Evolutionary conservation across 2,329 filamentous ascomycete genomes (phyloP), one percentile per base, ranked within the genome.

Genomic region (Trichoderma brevicompactum): DNA sequence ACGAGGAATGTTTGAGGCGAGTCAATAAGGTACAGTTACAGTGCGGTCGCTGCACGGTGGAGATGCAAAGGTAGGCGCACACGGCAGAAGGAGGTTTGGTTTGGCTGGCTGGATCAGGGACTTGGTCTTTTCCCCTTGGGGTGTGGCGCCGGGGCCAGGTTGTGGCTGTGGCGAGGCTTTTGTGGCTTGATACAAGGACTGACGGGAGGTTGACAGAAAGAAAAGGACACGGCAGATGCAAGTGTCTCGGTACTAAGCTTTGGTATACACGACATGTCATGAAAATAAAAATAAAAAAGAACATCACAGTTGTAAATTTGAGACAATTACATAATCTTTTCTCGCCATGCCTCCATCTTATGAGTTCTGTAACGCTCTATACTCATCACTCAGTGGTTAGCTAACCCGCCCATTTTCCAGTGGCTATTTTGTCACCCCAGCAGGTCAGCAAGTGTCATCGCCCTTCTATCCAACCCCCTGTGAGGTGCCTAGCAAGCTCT

Each of bases 41-140:
- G 53, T 52, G 44, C 28, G 38, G 46, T 52, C 36, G 44, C 23
- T 65, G 62, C 62, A 59, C 62, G 38, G 62, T 65, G 53, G 53
- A 43, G 34, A 43, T 52, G 44, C 43, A 59, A 34, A 58, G 53
- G 62, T 50, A 58, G 49, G 61, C 61, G 44, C 43, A 38, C 61
- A 49, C 43, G 52, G 59, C 59, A 53, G 58, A 61, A 34, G 59
- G 59, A 62, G 49, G 59, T 52, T 62, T 53, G 59, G n/a, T 23
- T 59, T 46, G 41, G 32, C 46, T 23, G n/a, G n/a, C n/a, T 44
- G 36, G 13, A 3, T 52, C 28, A 19, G 52, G 40, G 23, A 46
- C 54, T 41, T 41, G 5, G 5, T 28, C 23, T 28, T 28, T 28
- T 28, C 23, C 23, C 23, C 23, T 38, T 53, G 9, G 4, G 32